A percentile compares a stretch with the other conserved stretches of the same genome.
phyloP scores from a whole-genome alignment of 1,284 basidiomycete species.

The Cutaneotrichosporon dermatis region DNA sequence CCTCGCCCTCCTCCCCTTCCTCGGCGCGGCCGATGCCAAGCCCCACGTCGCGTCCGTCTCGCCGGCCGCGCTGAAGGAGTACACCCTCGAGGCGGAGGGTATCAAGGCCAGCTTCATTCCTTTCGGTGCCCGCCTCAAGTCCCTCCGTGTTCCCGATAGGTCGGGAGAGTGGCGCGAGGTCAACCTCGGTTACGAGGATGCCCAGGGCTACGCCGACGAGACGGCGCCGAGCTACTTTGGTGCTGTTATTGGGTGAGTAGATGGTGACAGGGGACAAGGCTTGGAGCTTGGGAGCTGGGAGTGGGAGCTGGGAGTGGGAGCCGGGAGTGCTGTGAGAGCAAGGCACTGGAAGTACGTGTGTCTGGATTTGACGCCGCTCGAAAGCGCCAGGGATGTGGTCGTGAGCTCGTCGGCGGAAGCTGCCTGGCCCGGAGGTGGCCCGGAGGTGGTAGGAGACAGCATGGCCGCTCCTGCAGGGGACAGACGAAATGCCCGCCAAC shows the following conservation, averaged over 20 bases:
- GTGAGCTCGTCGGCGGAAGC: too few relatives aligned
- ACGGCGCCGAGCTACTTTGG: slow-evolving; percentile 29
- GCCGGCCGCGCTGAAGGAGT: slow-evolving; percentile 18
- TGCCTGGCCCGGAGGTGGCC: too few relatives aligned
- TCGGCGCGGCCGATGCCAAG: neutral
- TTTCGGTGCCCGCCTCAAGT: slow-evolving; percentile 33
- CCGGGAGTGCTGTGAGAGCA: too few relatives aligned
- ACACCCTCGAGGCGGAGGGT: slow-evolving; percentile 25
- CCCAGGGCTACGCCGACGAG: slow-evolving; percentile 20
- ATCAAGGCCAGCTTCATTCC: slow-evolving; percentile 37
- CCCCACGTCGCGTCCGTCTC: neutral
- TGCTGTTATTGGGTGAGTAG: slow-evolving; percentile 32
- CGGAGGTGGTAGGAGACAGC: too few relatives aligned
- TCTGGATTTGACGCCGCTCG: too few relatives aligned
- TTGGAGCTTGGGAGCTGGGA: neutral
- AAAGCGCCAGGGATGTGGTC: too few relatives aligned
- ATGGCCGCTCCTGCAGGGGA: too few relatives aligned
- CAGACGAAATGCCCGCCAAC: too few relatives aligned
- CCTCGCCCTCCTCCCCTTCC: neutral
- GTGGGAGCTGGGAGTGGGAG: too few relatives aligned
- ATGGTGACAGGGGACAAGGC: neutral
- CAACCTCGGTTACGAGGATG: slow-evolving; percentile 29
- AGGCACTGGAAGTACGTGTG: too few relatives aligned
- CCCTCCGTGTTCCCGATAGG: slow-evolving; percentile 30
- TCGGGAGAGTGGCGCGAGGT: slow-evolving; percentile 26